Base-by-base conservation (phyloP, 2,329 filamentous ascomycete genomes). In the Aspergillus sp. region DNA sequence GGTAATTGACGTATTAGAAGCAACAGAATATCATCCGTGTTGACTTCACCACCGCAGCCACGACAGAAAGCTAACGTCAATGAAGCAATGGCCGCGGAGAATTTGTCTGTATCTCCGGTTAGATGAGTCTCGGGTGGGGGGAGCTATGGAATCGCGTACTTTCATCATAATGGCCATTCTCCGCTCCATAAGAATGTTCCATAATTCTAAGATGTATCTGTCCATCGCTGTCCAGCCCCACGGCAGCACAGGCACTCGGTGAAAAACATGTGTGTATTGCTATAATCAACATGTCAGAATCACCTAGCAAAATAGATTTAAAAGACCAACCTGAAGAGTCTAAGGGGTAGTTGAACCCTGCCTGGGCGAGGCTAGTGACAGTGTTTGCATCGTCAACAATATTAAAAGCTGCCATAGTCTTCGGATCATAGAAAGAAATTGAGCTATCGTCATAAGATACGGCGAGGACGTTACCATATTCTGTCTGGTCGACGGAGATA, bases 381-480 rank as follows among this genome's bases (percentile, higher is more conserved):
- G 80, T 85, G 44, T 85, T 83, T 7, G 85, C 75, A 65, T 89
- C 88, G 27, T 83, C 81, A 56, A 88, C 83, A 5, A 83, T 82
- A 61, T 85, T 86, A 1, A 93, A 78, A 53, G 87, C 82, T 4
- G 85, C 81, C 83, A 96, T 88, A 0, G 85, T 89, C 48, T 83
- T 81, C 11, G 91, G 84, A 68, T 96, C 89, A 56, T 90, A 86
- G 72, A 93, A 90, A 64, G 95, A 88, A 3, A 96, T 80, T 0
- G 86, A 89, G 11, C 93, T 90, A 70, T 96, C 92, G 60, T 89
- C 89, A 65, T 90, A 90, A 24, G 83, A 83, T 58, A 96, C 80
- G 30, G 88, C 86, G 2, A 96, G 62, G 2, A 89, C 81, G 58
- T 86, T 91, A 49, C 89, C 89, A 59, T 88, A 86, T 65, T 89